phyloP scores from a whole-genome alignment of 176 grass and related monocot species.

The Lolium multiflorum region DNA sequence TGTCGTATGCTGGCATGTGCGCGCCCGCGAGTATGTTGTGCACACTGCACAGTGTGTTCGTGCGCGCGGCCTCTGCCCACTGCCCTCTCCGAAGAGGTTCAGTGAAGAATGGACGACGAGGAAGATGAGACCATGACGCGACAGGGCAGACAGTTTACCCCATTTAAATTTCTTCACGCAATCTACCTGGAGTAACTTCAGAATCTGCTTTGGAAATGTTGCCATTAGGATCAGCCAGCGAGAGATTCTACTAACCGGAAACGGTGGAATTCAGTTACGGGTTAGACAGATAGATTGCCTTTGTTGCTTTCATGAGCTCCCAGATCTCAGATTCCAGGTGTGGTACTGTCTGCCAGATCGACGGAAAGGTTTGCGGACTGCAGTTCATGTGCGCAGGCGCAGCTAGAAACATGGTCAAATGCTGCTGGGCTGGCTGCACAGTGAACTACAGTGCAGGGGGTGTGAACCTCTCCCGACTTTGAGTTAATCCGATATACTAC shows the following conservation, averaged over 20 bases:
- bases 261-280: background rate
- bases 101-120: background rate
- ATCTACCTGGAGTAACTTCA: background rate
- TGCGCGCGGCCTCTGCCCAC: background rate
- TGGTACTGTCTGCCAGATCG: conserved; percentile 31
- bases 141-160: background rate
- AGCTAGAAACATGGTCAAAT: conserved; percentile 41
- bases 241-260: background rate
- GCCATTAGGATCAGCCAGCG: background rate
- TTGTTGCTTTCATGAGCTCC: background rate
- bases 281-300: background rate
- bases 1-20: conserved; percentile 25
- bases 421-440: conserved; percentile 26
- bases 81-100: background rate
- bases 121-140: background rate
- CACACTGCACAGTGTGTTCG: background rate
- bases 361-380: background rate
- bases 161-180: background rate
- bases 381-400: conserved; percentile 46
- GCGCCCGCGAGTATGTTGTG: background rate
- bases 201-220: background rate
- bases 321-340: conserved; percentile 31
- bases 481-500: background rate
- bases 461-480: conserved; percentile 1
- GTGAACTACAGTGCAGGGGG: conserved; percentile 32